Base-by-base conservation (phyloP, 2,329 filamentous ascomycete species). In the Curvularia lunata region DNA sequence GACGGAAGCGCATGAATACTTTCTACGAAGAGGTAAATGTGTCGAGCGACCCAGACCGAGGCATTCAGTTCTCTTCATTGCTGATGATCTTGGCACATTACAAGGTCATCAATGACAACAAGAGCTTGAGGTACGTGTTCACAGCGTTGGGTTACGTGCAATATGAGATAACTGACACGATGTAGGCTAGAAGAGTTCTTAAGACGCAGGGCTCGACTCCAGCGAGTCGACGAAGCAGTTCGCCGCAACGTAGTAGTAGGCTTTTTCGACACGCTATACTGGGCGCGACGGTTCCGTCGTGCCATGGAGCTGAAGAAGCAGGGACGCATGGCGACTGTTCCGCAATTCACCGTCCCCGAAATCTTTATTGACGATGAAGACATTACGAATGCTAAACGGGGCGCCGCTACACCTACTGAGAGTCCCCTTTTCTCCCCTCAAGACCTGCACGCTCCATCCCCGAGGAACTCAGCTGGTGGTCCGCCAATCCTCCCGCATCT, bases 1-100 rank as follows among this genome's bases (percentile, higher is more conserved):
- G 92, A 59, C 85, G 95, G 42, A 84, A 86, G 55, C 88, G 90
- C 41, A 94, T 96, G 82, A 97, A 97, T 68, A 85, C 90, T n/a
- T 99, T 99, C 77, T 99, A 92, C 71, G 93, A 98, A 77, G 96
- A 99, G 79, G 91, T 98, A 19, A 86, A 98, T 76, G 92, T 97
- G 5, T 94, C 92, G 4, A 92, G 93, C 4, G 93, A 99, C 75
- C 90, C 89, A 1, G 91, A 96, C 70, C 86, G 86, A 61, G 95
- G 95, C 47, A 96, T 99, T 58, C 89, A 91, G 0, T 99, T 99
- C 76, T 95, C 92, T 3, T 89, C 90, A 6, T 89, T 97, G 21
- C 83, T 99, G 50, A 95, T 99, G 90, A 96, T 96, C 59, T 83
- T 99, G 56, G 94, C 96, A 32, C 95, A 99, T 77, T 96, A 99